Percentiles rank a stretch among this genome's conserved stretches.
Evolutionary conservation across 148 eudicot species (phyloP).

Genomic region (Rhododendron ovatum): DNA sequence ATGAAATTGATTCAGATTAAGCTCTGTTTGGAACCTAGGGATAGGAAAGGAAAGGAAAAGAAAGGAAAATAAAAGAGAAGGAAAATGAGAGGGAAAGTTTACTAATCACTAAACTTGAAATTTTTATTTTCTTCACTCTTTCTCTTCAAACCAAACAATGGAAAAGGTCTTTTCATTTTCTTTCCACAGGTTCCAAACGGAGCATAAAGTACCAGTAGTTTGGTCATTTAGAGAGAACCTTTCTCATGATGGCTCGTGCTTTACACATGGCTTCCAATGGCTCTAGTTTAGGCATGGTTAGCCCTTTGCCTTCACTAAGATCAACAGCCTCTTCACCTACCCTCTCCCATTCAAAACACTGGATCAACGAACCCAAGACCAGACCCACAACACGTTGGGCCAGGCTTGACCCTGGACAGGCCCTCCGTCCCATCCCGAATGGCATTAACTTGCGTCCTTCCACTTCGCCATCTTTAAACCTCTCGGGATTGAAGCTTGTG

Average conservation of each 20-base stretch:
- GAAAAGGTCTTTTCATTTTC: no score
- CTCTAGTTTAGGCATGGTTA: background rate
- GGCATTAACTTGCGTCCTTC: background rate
- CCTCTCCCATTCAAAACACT: background rate
- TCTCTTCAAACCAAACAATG: no score
- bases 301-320: background rate
- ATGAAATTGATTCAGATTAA: background rate
- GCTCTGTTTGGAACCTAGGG: no score
- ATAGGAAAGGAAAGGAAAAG: no score
- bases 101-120: no score
- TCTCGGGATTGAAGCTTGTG: background rate
- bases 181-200: no score
- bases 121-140: no score
- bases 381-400: background rate
- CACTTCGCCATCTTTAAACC: background rate
- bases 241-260: background rate
- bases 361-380: background rate
- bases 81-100: no score
- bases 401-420: background rate
- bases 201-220: background rate
- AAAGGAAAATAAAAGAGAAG: no score
- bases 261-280: conserved; percentile 1
- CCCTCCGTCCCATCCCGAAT: background rate
- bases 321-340: background rate
- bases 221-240: background rate